Conservation (phyloP, 176 grass and related monocot genomes). For the Leersia perrieri region DNA sequence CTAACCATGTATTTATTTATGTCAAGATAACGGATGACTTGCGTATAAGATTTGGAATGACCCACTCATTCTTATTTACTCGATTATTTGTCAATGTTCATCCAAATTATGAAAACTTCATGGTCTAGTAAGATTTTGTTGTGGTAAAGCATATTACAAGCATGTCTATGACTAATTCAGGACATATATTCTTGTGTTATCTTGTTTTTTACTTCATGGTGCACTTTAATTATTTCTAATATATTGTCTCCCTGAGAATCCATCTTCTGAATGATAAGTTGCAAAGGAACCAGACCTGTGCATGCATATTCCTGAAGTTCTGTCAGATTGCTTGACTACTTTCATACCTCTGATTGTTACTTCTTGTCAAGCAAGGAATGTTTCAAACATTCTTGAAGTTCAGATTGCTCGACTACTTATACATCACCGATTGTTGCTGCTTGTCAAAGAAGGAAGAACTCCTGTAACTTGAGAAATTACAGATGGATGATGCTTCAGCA, state of each 20-base stretch:
- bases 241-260: too few species aligned
- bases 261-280: too few species aligned
- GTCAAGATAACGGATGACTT: background rate
- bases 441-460: background rate
- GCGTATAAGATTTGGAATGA: background rate
- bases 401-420: too few species aligned
- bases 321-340: background rate
- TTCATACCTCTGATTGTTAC: background rate
- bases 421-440: background rate
- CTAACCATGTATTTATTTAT: background rate
- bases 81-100: background rate
- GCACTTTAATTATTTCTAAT: too few species aligned
- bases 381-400: too few species aligned
- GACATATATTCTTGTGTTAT: too few species aligned
- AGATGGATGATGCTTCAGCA: background rate
- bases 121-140: background rate
- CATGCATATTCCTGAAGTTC: background rate
- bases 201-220: too few species aligned
- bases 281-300: background rate
- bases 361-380: background rate
- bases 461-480: background rate
- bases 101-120: background rate
- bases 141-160: background rate
- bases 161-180: too few species aligned
- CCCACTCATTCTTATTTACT: background rate